Evolutionary conservation across 495 filamentous ascomycete genomes (phyloP).

Genomic region (Durotheca rogersii): DNA sequence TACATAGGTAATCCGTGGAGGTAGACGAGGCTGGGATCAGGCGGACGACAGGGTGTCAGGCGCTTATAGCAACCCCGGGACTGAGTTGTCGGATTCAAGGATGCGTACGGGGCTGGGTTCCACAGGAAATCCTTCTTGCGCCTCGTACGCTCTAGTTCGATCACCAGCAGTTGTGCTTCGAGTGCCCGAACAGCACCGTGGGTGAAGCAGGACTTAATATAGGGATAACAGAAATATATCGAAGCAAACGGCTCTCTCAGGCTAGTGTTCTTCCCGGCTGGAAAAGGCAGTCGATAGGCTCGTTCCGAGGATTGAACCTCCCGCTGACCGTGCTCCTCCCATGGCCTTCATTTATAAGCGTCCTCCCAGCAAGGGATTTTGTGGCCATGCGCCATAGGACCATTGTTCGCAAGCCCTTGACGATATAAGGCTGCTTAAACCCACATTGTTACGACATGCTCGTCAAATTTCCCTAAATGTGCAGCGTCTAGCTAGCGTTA

Average conservation of each 20-base stretch:
- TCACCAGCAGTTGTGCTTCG: constrained; percentile 28
- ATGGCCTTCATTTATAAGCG: background rate
- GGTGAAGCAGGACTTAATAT: constrained; percentile 29
- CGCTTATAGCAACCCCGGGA: constrained; percentile 24
- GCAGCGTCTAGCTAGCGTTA: too few species aligned
- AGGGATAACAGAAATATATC: constrained; percentile 26
- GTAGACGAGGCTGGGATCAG: constrained; percentile 21
- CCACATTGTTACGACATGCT: too few species aligned
- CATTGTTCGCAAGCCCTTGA: constrained; percentile 10
- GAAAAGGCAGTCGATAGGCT: constrained; percentile 12
- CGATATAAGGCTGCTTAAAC: constrained; percentile 14
- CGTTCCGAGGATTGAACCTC: constrained; percentile 11
- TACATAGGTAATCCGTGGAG: too few species aligned
- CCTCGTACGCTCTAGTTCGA: constrained; percentile 35
- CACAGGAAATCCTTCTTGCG: constrained; percentile 35
- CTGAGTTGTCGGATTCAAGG: constrained; percentile 28
- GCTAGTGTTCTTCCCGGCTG: constrained; percentile 3
- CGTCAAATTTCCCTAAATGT: too few species aligned
- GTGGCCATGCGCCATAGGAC: constrained; percentile 8
- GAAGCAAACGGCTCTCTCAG: constrained; percentile 31
- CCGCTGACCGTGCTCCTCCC: constrained; percentile 4
- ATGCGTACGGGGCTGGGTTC: constrained; percentile 33
- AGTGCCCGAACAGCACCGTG: constrained; percentile 27
- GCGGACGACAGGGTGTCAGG: background rate
- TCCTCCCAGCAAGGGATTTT: constrained; percentile 1